Conservation (phyloP, 441 rosid genomes). For the Manihot esculenta region DNA sequence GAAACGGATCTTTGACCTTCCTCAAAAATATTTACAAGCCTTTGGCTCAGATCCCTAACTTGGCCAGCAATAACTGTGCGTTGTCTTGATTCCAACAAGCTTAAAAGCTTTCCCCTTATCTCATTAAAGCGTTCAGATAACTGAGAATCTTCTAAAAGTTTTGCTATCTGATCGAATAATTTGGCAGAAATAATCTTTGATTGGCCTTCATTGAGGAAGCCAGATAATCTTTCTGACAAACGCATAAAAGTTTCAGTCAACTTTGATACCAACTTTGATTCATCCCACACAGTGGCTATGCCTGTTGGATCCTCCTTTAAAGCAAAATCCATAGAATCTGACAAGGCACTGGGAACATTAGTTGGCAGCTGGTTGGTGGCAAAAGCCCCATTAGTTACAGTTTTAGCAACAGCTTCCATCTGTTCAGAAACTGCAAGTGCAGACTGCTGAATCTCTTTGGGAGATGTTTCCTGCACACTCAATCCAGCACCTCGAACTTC, state of each 20-base stretch:
- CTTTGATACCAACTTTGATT: constrained; percentile 60
- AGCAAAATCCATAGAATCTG: constrained; percentile 35
- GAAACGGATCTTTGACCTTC: constrained; percentile 87
- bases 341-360: constrained; percentile 26
- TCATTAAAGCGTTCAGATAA: constrained; percentile 72
- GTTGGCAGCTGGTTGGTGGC: constrained; percentile 29
- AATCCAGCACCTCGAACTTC: constrained; percentile 97
- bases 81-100: constrained; percentile 74
- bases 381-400: constrained; percentile 36
- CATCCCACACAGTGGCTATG: constrained; percentile 60
- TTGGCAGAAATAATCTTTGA: constrained; percentile 71
- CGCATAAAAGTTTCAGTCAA: constrained; percentile 75
- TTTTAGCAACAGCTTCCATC: constrained; percentile 58
- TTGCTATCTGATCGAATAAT: constrained; percentile 79
- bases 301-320: constrained; percentile 36
- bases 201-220: constrained; percentile 86
- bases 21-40: constrained; percentile 70
- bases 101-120: constrained; percentile 65
- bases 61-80: constrained; percentile 64
- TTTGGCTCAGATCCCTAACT: constrained; percentile 64
- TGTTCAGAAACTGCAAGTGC: constrained; percentile 46
- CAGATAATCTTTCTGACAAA: constrained; percentile 78
- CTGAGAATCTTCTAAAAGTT: constrained; percentile 73
- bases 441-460: constrained; percentile 52
- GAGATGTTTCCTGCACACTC: constrained; percentile 57